A percentile compares a stretch with the other conserved stretches of the same genome.
phyloP scores from a whole-genome alignment of 1,284 basidiomycete genomes.

The Neonothopanus nambi region DNA sequence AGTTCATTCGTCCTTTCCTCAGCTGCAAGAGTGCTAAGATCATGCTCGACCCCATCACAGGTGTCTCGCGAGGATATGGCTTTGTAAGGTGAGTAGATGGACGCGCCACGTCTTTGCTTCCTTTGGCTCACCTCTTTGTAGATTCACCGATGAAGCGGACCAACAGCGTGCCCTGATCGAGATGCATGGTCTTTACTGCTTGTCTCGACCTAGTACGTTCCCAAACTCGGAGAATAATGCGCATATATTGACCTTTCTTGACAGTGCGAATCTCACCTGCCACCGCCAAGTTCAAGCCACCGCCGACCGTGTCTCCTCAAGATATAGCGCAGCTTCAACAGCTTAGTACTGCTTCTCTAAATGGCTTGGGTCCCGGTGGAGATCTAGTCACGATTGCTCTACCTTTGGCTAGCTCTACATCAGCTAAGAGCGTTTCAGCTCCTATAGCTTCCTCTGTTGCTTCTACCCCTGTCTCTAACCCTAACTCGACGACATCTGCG shows the following conservation, averaged over 20 bases:
- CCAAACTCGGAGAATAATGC: constrained; percentile 12
- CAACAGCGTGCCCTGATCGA: constrained; percentile 87
- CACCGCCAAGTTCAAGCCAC: constrained; percentile 82
- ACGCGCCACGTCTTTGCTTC: background rate
- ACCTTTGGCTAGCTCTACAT: constrained; percentile 33
- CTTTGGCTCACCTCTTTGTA: constrained; percentile 27
- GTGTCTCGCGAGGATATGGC: constrained; percentile 87
- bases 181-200: constrained; percentile 86
- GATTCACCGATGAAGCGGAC: constrained; percentile 84
- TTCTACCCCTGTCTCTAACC: constrained; percentile 36
- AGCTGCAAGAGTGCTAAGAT: constrained; percentile 94
- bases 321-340: constrained; percentile 7
- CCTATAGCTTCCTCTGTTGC: constrained; percentile 49
- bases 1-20: constrained; percentile 81
- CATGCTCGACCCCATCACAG: constrained; percentile 87
- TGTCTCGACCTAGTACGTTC: constrained; percentile 78
- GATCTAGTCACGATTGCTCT: constrained; percentile 48
- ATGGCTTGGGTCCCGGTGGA: constrained; percentile 7
- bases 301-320: constrained; percentile 38
- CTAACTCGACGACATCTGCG: constrained; percentile 51
- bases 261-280: constrained; percentile 86
- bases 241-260: constrained; percentile 30
- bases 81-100: constrained; percentile 69
- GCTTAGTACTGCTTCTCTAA: background rate
- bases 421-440: constrained; percentile 64